Evolutionary conservation across 306 rosid genomes (phyloP), one percentile per base, ranked within the genome.

Genomic region (Inga oerstediana): DNA sequence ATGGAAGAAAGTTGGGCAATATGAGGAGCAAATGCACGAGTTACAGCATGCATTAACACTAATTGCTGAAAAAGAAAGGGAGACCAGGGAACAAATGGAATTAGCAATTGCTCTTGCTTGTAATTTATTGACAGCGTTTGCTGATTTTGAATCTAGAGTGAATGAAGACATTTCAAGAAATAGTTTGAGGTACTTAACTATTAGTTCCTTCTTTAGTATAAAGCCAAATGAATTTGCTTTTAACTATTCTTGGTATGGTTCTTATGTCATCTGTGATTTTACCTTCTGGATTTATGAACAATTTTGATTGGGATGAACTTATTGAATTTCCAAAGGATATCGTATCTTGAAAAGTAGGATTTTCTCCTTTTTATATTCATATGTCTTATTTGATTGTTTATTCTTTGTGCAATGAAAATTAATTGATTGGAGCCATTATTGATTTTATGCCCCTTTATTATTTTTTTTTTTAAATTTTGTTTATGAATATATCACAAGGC

Each of bases 141-240:
- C 49, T 58, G 89, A 80, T 83, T 92, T 94, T 79, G 98, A 94
- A 87, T 79, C 78, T 80, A 82, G 77, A 85, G 92, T 91, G 30
- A 87, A 86, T 14, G 84, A 86, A 85, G 88, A 87, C 83, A 85
- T 97, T 72, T 94, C 91, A 72, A 84, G 84, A 88, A 90, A 88
- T 74, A 78, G 84, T 79, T 82, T 67, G 76, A 97, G 99, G 99
- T 97, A 94, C 88, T 85, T 81, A 44, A 66, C 74, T 75, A n/a
- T 64, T 77, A 46, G 67, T 30, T 52, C 62, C 66, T 72, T 51
- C 67, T 64, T 52, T 78, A 77, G 43, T 48, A 48, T 67, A 78
- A 41, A 83, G 54, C 78, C 74, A 32, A 34, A 9, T 61, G 75
- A 81, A 13, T 54, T 72, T 73, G 35, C 71, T 46, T 62, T 77